A percentile compares a stretch with the other conserved stretches of the same genome.
These are phyloP conservation scores for Sugiyamaella marilandica DNA, from an alignment of 805 yeast genomes.

Conservation along the genomic window DNA sequence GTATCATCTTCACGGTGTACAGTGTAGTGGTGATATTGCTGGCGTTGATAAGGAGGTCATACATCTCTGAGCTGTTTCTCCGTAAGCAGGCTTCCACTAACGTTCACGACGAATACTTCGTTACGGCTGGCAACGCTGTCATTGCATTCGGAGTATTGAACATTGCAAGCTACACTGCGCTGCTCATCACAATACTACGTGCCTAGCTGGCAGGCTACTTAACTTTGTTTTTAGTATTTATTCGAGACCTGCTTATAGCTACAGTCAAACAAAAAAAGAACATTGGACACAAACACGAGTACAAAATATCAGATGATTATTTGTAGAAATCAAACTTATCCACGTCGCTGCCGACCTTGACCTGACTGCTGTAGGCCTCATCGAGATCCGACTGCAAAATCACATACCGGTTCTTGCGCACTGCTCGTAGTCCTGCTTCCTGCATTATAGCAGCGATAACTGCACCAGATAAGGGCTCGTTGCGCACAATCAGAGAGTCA, in stretches of 20 bases:
- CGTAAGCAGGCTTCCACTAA: conserved; percentile 25
- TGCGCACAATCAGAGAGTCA: conserved; percentile 89
- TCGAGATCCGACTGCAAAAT: conserved; percentile 94
- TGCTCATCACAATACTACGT: conserved; percentile 36
- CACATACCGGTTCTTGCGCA: conserved; percentile 95
- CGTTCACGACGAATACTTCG: conserved; percentile 43
- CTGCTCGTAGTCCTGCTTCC: conserved; percentile 98
- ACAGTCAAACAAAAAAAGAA: too few relatives aligned
- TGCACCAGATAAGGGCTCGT: conserved; percentile 94
- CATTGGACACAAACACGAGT: too few relatives aligned
- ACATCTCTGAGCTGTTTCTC: conserved; percentile 34
- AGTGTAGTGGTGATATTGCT: conserved; percentile 45
- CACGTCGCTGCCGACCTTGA: conserved; percentile 89
- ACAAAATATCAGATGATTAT: conserved; percentile 32
- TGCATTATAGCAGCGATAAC: conserved; percentile 99
- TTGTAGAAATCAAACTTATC: conserved; percentile 98
- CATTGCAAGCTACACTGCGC: conserved; percentile 44
- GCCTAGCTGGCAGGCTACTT: neutral
- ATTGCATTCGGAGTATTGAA: conserved; percentile 49
- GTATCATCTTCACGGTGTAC: conserved; percentile 59
- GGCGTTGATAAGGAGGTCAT: conserved; percentile 32
- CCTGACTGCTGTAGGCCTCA: conserved; percentile 96
- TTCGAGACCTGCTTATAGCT: too few relatives aligned
- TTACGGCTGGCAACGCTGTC: conserved; percentile 60
- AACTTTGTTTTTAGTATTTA: too few relatives aligned